Evolutionary conservation across 495 filamentous ascomycete genomes (phyloP), one percentile per base, ranked within the genome.

Genomic region (Penicillium taxi): DNA sequence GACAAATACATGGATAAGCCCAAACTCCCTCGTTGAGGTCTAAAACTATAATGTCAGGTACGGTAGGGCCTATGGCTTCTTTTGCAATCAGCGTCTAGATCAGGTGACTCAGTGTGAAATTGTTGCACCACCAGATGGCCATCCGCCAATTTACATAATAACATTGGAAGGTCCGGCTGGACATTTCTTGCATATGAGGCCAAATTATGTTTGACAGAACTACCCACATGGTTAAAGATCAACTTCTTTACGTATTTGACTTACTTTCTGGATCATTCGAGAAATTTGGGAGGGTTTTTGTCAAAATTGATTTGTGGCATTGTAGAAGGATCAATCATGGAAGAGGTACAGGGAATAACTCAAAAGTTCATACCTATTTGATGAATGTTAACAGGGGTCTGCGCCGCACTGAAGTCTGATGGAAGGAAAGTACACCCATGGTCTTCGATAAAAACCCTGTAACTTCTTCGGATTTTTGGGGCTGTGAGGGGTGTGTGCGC

Each of bases 231-330:
- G 37, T 52, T 26, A 37, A 39, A 18, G 42, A 46, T 46, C 26
- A 61, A 35, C 31, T 53, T 52, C 42, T 54, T 57, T 37, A 47
- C 48, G 47, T 50, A 51, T 53, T 47, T 55, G 38, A 50, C 51
- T 41, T 58, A 52, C 42, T 61, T 61, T 28, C 47, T 32, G 31
- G 53, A 38, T 15, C 50, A 55, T 34, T 56, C 35, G 37, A 56
- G 43, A 35, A 50, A 42, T 37, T 49, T 44, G 16, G 32, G 20
- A 14, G 57, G 34, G 43, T 60, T 50, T 23, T 48, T 53, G 40
- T 60, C 53, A 28, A 47, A 42, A 12, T 42, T 37, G 21, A 59
- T 47, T 30, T 6, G 9, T 23, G 44, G 47, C 51, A 55, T 55
- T 45, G 14, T 32, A 6, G 5, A 32, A 16, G 7, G 1, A 29